Percentiles rank a stretch among this genome's conserved stretches.
Conservation (phyloP, 495 filamentous ascomycete genomes). For the Chaetomium fimeti region DNA sequence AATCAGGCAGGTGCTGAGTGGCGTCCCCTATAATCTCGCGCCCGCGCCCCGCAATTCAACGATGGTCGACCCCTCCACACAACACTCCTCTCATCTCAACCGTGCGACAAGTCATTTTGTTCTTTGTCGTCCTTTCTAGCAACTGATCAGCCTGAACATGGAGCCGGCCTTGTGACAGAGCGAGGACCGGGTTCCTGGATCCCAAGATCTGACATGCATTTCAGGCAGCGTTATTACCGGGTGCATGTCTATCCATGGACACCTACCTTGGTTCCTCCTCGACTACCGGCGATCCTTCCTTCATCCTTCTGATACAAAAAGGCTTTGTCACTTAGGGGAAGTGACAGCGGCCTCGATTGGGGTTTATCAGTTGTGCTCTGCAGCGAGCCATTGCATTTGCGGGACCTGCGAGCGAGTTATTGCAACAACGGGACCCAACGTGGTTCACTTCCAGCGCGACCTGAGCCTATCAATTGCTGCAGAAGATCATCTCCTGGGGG, state of each 20-base stretch:
- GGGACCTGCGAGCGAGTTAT: neutral
- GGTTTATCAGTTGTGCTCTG: neutral
- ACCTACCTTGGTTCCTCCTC: neutral
- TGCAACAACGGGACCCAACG: neutral
- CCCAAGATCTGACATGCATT: neutral
- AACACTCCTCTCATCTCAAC: slow-evolving; percentile 4
- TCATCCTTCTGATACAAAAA: neutral
- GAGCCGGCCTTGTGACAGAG: neutral
- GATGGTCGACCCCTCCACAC: neutral
- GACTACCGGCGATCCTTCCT: neutral
- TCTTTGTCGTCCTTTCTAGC: slow-evolving; percentile 7
- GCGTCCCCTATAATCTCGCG: neutral
- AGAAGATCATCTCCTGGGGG: neutral
- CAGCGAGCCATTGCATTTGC: slow-evolving; percentile 1
- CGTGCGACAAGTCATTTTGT: neutral
- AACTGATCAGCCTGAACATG: neutral
- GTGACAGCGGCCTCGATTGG: no score
- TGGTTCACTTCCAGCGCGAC: neutral
- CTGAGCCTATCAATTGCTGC: neutral
- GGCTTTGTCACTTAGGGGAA: no score
- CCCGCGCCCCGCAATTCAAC: slow-evolving; percentile 1
- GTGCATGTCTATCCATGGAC: no score
- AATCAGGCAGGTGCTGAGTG: neutral
- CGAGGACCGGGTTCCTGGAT: neutral
- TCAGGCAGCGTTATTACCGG: neutral